Evolutionary conservation across 768 basidiomycete genomes (phyloP).

Genomic region (Kwoniella mangroviensis): DNA sequence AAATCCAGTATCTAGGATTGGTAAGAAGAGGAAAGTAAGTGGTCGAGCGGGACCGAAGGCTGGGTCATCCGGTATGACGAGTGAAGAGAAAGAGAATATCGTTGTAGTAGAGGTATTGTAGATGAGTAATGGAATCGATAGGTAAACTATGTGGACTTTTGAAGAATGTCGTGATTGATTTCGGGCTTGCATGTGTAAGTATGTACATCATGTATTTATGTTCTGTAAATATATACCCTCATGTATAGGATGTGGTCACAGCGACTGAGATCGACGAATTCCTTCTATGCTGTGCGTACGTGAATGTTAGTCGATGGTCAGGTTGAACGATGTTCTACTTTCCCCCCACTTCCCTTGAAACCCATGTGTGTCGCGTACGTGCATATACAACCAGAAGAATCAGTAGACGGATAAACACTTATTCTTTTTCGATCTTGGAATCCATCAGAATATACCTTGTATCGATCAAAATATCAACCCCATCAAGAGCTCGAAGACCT

Average conservation of each 20-base stretch:
- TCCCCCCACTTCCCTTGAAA: not conserved
- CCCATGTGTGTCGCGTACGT: too few relatives aligned
- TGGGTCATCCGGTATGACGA: conserved; percentile 1
- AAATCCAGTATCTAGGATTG: not conserved
- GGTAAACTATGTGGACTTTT: not conserved
- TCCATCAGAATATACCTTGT: too few relatives aligned
- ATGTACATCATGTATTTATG: not conserved
- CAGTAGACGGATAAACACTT: not conserved
- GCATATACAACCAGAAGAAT: not conserved
- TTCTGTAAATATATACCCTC: not conserved
- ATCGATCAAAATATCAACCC: not conserved
- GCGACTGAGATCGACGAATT: not conserved
- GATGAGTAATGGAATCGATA: not conserved
- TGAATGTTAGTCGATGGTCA: not conserved
- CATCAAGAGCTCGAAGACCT: not conserved
- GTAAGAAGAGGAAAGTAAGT: not conserved
- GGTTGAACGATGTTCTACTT: not conserved
- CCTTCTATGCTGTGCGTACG: too few relatives aligned
- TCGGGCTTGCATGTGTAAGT: too few relatives aligned
- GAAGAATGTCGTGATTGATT: too few relatives aligned
- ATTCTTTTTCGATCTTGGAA: too few relatives aligned
- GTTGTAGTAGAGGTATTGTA: not conserved
- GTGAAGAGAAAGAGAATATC: not conserved
- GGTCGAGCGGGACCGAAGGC: not conserved
- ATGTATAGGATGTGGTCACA: too few relatives aligned